Percentiles rank a stretch among this genome's conserved stretches.
Conservation (phyloP, 192 early-diverging fungal genomes). For the Glomus cerebriforme region DNA sequence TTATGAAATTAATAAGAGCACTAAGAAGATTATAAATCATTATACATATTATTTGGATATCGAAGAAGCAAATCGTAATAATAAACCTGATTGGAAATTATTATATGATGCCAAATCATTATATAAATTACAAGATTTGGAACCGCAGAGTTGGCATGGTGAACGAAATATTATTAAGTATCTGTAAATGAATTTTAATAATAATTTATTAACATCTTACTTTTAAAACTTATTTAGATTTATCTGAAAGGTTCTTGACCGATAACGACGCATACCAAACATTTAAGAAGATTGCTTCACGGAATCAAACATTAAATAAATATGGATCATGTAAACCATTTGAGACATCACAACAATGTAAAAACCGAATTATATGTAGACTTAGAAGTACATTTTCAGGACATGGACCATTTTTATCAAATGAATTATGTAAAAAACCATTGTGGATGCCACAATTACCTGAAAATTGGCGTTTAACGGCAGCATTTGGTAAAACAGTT, state of each 20-base stretch:
- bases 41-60: slow-evolving; percentile 13
- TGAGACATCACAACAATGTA: not conserved
- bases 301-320: not conserved
- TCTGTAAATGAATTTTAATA: not conserved
- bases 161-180: not conserved
- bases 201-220: not conserved
- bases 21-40: slow-evolving; percentile 14
- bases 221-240: not conserved
- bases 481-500: not conserved
- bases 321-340: not conserved
- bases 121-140: slow-evolving; percentile 2
- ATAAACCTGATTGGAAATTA: slow-evolving; percentile 21
- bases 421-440: not conserved
- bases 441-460: slow-evolving; percentile 10
- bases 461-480: slow-evolving; percentile 2
- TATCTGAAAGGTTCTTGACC: not conserved
- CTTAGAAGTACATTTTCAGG: not conserved
- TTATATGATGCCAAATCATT: slow-evolving; percentile 17
- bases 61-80: slow-evolving; percentile 7
- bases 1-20: slow-evolving; percentile 5
- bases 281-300: slow-evolving; percentile 5
- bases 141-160: slow-evolving; percentile 20
- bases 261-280: not conserved
- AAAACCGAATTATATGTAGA: slow-evolving; percentile 10
- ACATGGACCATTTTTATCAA: slow-evolving; percentile 8